Percentiles rank a stretch among this genome's conserved stretches.
Conservation (phyloP, 768 basidiomycete genomes). For the Porphyrellus cyaneotinctus region DNA sequence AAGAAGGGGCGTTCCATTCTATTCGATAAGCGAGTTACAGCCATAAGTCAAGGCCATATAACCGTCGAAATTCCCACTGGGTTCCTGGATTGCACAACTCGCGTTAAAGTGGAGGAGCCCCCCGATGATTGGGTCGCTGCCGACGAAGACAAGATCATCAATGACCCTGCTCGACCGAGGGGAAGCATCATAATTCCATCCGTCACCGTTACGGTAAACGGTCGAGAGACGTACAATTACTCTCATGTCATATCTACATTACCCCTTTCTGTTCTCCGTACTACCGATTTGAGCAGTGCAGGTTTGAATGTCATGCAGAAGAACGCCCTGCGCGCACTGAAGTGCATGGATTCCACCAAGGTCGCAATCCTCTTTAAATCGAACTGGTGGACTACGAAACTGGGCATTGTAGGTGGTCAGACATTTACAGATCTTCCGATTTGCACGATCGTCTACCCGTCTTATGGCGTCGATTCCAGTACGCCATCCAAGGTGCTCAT, state of each 20-base stretch:
- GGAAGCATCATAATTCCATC: not conserved
- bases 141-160: not conserved
- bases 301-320: constrained; percentile 6
- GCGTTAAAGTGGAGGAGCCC: not conserved
- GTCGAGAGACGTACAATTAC: constrained; percentile 4
- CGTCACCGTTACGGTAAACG: constrained; percentile 8
- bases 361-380: constrained; percentile 10
- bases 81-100: not conserved
- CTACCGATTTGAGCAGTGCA: constrained; percentile 3
- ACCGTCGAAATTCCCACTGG: not conserved
- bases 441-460: constrained; percentile 7
- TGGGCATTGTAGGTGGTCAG: constrained; percentile 10
- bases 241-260: constrained; percentile 10
- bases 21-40: not conserved
- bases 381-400: constrained; percentile 12
- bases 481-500: constrained; percentile 11
- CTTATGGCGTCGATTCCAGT: constrained; percentile 2
- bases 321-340: not conserved
- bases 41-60: not conserved
- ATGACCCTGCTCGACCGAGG: not conserved
- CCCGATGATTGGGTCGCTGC: not conserved
- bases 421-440: constrained; percentile 11
- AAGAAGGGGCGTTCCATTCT: not conserved
- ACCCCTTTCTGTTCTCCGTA: constrained; percentile 4
- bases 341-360: not conserved